Conservation (phyloP, 176 grass and related monocot genomes). For the Bonia amplexicaulis region DNA sequence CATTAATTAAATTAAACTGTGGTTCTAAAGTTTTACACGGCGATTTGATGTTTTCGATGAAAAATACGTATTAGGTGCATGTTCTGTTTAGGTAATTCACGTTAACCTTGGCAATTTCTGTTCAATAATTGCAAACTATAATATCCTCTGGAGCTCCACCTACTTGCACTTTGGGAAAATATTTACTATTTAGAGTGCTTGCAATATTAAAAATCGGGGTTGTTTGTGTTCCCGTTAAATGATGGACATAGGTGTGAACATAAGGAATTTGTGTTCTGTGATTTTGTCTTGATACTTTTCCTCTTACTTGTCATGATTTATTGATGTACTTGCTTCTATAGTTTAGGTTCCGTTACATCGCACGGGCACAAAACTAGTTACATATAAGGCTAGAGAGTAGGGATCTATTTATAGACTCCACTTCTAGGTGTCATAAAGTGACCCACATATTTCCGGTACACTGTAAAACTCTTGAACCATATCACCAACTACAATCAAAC, state of each 20-base stretch:
- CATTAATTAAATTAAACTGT: background rate
- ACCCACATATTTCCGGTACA: rapidly evolving
- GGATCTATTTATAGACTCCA: no score
- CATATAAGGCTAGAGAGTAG: no score
- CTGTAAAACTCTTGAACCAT: no score
- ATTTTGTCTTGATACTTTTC: background rate
- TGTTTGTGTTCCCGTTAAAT: no score
- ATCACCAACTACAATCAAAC: no score
- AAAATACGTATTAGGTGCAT: background rate
- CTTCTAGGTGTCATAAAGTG: no score
- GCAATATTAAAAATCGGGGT: background rate
- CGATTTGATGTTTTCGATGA: no score
- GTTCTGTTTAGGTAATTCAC: background rate
- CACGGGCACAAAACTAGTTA: no score
- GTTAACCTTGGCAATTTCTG: background rate
- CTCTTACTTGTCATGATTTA: no score
- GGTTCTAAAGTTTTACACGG: background rate
- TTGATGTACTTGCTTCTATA: no score
- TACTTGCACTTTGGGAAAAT: background rate
- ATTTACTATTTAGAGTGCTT: background rate
- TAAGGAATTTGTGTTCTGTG: background rate
- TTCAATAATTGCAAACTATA: background rate
- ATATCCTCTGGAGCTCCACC: background rate
- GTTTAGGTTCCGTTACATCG: no score
- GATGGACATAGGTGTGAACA: no score